Percentiles rank a stretch among this genome's conserved stretches.
Conservation (phyloP, 441 rosid genomes). For the Corymbia citriodora region DNA sequence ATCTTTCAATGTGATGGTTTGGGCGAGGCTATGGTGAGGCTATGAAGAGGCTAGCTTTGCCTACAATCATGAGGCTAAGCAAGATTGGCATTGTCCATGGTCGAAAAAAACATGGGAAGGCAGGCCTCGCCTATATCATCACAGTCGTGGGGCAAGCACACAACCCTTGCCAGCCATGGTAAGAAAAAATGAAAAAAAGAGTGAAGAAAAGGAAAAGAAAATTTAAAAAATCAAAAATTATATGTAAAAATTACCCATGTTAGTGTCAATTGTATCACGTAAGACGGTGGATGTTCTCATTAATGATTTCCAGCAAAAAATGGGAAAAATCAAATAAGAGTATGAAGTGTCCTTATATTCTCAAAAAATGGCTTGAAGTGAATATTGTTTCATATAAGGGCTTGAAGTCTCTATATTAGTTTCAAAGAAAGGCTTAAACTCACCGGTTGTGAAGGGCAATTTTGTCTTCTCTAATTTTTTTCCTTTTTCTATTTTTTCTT, state of each 20-base stretch:
- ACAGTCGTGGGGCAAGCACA: rapidly evolving
- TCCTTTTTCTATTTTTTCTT: too few species aligned
- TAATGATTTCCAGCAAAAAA: rapidly evolving
- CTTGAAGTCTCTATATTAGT: too few species aligned
- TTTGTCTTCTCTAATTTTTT: too few species aligned
- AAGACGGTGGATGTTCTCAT: rapidly evolving
- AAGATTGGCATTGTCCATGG: too few species aligned
- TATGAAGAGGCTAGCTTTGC: not conserved
- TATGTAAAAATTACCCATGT: not conserved
- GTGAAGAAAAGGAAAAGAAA: not conserved
- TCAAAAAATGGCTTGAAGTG: too few species aligned
- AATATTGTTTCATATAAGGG: too few species aligned
- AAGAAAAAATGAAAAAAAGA: not conserved
- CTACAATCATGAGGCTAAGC: too few species aligned
- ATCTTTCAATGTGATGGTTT: not conserved
- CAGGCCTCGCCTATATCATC: not conserved
- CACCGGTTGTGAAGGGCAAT: too few species aligned
- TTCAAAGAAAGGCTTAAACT: too few species aligned
- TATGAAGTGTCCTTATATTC: too few species aligned
- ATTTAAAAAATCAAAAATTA: not conserved
- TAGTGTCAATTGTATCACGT: rapidly evolving
- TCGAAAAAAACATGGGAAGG: not conserved
- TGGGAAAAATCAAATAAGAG: not conserved
- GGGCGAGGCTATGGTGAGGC: not conserved
- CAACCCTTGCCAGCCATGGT: rapidly evolving